Conservation (phyloP, 352 stramenopile species). For the Phytopythium oedochilum region DNA sequence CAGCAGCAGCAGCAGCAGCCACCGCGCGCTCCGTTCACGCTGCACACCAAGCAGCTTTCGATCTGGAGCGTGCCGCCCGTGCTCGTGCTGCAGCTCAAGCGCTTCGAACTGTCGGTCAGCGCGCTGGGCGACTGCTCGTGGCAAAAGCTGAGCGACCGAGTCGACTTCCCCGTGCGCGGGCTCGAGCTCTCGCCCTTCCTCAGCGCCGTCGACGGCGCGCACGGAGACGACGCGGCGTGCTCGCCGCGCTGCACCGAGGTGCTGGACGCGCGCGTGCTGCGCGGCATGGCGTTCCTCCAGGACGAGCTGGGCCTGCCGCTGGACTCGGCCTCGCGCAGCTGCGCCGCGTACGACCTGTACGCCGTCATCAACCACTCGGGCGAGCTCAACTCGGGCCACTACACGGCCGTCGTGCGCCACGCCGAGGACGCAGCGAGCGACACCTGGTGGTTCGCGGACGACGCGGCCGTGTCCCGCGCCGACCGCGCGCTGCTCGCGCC, state of each 20-base stretch:
- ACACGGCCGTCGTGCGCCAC: conserved; percentile 65
- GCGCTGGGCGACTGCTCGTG: conserved; percentile 31
- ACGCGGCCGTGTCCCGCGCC: conserved; percentile 46
- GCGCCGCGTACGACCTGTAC: conserved; percentile 89
- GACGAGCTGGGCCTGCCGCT: conserved; percentile 35
- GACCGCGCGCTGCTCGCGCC: conserved; percentile 22
- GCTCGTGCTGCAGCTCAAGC: conserved; percentile 64
- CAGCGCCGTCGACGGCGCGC: conserved; percentile 3
- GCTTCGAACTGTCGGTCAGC: conserved; percentile 35
- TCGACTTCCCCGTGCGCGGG: conserved; percentile 90
- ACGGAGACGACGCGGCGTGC: conserved; percentile 12
- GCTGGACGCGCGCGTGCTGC: conserved; percentile 15
- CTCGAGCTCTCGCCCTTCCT: conserved; percentile 74
- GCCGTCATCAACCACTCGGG: conserved; percentile 94
- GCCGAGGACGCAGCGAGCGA: conserved; percentile 13
- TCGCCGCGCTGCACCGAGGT: conserved; percentile 2
- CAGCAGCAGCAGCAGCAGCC: not conserved
- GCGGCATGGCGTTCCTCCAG: conserved; percentile 25
- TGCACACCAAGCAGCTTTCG: conserved; percentile 44
- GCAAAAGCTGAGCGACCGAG: conserved; percentile 82
- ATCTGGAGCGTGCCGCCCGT: conserved; percentile 54
- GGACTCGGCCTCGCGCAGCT: conserved; percentile 30
- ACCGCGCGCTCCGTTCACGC: conserved; percentile 4
- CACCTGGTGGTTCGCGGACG: conserved; percentile 94
- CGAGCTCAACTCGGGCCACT: conserved; percentile 89